phyloP scores from a whole-genome alignment of 768 basidiomycete species.

The Serendipita sp. region DNA sequence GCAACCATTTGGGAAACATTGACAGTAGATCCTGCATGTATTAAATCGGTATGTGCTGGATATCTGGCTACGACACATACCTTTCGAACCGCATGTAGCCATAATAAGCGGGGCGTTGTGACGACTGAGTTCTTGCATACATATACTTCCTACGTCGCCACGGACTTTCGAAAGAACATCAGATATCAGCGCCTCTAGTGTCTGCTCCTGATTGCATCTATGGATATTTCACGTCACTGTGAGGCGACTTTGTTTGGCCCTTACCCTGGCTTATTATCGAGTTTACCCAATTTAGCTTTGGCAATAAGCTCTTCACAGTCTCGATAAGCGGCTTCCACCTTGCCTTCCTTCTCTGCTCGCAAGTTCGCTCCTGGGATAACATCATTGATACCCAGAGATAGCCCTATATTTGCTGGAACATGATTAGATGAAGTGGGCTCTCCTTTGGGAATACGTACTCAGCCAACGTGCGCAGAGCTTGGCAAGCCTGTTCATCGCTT shows the following conservation, averaged over 20 bases:
- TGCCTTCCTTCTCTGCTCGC: conserved; percentile 61
- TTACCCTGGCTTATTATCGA: conserved; percentile 96
- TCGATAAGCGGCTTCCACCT: conserved; percentile 79
- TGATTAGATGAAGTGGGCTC: not conserved
- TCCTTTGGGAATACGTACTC: conserved; percentile 30
- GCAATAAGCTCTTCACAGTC: conserved; percentile 76
- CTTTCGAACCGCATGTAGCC: conserved; percentile 99
- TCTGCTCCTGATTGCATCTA: conserved; percentile 87
- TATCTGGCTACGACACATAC: conserved; percentile 24
- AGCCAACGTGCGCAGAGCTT: conserved; percentile 92
- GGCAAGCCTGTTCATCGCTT: conserved; percentile 89
- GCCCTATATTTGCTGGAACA: conserved; percentile 73
- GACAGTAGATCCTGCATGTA: conserved; percentile 73
- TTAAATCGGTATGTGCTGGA: not conserved
- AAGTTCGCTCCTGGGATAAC: conserved; percentile 87
- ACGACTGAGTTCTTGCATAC: conserved; percentile 94
- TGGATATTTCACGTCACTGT: conserved; percentile 81
- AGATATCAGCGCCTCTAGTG: conserved; percentile 91
- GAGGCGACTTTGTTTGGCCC: conserved; percentile 92
- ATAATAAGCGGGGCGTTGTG: conserved; percentile 96
- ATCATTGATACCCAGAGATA: conserved; percentile 96
- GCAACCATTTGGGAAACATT: conserved; percentile 99
- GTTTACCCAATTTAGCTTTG: conserved; percentile 75
- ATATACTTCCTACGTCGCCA: conserved; percentile 90
- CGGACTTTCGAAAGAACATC: conserved; percentile 87